Conservation (phyloP, 2,329 filamentous ascomycete genomes). For the Thelonectria olida region DNA sequence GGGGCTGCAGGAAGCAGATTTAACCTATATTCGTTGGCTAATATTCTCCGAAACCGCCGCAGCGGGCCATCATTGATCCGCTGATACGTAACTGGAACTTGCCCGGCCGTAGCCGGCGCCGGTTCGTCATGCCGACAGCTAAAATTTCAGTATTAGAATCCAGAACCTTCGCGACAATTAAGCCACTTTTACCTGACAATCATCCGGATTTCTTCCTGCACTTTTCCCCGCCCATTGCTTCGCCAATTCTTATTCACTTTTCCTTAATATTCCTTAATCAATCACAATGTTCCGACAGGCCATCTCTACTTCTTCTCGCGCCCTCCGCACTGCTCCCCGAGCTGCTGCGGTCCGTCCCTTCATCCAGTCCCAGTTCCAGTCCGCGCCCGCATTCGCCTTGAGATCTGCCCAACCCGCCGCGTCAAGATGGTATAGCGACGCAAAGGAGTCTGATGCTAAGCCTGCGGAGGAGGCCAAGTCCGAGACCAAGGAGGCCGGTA, state of each 20-base stretch:
- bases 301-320: constrained; percentile 54
- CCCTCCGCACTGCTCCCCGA: constrained; percentile 53
- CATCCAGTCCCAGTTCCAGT: constrained; percentile 50
- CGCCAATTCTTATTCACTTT: constrained; percentile 4
- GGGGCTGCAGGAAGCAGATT: constrained; percentile 23
- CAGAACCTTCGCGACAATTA: constrained; percentile 40
- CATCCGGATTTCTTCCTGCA: constrained; percentile 16
- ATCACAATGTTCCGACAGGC: constrained; percentile 58
- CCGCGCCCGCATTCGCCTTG: constrained; percentile 47
- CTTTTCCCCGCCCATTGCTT: constrained; percentile 19
- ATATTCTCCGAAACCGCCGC: constrained; percentile 11
- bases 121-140: constrained; percentile 39
- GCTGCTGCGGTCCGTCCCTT: constrained; percentile 47
- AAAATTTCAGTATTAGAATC: constrained; percentile 42
- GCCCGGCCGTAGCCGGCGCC: constrained; percentile 35
- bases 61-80: constrained; percentile 45
- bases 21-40: constrained; percentile 23
- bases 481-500: constrained; percentile 39
- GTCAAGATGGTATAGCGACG: constrained; percentile 60
- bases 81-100: constrained; percentile 30
- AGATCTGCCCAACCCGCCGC: constrained; percentile 47
- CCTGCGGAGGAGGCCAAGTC: constrained; percentile 41
- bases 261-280: constrained; percentile 11
- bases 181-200: constrained; percentile 32
- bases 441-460: constrained; percentile 48